A percentile compares a stretch with the other conserved stretches of the same genome.
Evolutionary conservation across 805 yeast genomes (phyloP).

Genomic region (Schwanniomyces sp.): DNA sequence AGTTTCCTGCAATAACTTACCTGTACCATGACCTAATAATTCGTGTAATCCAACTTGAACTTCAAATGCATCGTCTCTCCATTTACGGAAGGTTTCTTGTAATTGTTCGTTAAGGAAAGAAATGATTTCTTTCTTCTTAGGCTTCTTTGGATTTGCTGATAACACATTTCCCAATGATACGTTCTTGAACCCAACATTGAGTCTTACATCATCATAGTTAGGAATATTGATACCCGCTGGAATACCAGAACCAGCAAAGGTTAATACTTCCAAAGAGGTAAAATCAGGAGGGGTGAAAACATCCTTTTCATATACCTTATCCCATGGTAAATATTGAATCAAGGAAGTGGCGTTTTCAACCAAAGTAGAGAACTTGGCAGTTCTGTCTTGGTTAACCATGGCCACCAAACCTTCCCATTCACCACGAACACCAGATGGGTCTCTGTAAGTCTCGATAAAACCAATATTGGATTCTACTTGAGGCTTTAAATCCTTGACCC

Average conservation of each 20-base stretch:
- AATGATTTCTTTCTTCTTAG: conserved; percentile 64
- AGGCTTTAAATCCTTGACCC: conserved; percentile 90
- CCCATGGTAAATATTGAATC: conserved; percentile 77
- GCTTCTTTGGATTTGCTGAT: conserved; percentile 62
- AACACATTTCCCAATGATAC: conserved; percentile 86
- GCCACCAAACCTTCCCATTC: conserved; percentile 94
- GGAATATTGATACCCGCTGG: conserved; percentile 96
- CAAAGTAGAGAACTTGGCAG: conserved; percentile 71
- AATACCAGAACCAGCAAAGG: conserved; percentile 86
- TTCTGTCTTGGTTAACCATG: conserved; percentile 84
- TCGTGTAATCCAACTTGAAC: conserved; percentile 95
- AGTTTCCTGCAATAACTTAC: conserved; percentile 64
- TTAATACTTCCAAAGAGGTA: conserved; percentile 83
- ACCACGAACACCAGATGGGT: conserved; percentile 88
- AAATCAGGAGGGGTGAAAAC: conserved; percentile 90
- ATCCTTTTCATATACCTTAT: conserved; percentile 71
- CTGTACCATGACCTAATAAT: conserved; percentile 88
- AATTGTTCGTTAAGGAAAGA: conserved; percentile 60
- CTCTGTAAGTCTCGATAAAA: conserved; percentile 90
- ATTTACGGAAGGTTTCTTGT: conserved; percentile 61
- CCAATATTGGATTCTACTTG: conserved; percentile 74
- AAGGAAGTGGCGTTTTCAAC: conserved; percentile 67
- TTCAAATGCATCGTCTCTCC: conserved; percentile 81
- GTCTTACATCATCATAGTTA: conserved; percentile 85
- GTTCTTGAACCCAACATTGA: conserved; percentile 82